Conservation (phyloP, 2,329 filamentous ascomycete species). For the Pleurostoma richardsiae region DNA sequence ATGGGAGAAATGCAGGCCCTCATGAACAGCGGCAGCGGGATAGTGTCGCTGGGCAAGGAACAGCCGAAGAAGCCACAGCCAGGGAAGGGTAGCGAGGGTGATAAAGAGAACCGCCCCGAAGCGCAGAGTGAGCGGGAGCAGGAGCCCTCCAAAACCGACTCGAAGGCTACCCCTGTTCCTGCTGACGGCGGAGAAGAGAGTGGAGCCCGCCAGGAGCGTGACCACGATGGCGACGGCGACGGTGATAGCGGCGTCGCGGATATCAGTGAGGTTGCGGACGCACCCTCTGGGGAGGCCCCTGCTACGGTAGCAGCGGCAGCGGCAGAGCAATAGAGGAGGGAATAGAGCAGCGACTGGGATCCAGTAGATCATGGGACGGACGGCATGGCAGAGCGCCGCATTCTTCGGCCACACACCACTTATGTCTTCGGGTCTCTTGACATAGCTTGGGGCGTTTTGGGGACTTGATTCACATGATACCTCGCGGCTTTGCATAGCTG, state of each 20-base stretch:
- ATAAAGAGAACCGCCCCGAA: constrained; percentile 7
- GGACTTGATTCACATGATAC: no score
- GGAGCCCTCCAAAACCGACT: constrained; percentile 1
- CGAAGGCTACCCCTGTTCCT: not conserved
- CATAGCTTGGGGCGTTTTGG: no score
- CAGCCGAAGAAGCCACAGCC: constrained; percentile 5
- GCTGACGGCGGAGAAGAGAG: not conserved
- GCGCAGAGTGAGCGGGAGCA: not conserved
- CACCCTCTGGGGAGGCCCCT: not conserved
- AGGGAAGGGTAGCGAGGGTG: constrained; percentile 1
- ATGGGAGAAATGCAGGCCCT: constrained; percentile 18
- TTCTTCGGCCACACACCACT: no score
- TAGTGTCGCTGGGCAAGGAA: not conserved
- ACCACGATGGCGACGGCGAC: constrained; percentile 6
- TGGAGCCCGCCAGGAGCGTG: constrained; percentile 1
- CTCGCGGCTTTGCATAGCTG: no score
- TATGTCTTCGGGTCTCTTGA: no score
- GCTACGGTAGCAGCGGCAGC: not conserved
- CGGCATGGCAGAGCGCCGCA: no score
- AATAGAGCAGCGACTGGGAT: no score
- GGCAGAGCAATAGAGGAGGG: not conserved
- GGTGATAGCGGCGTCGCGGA: constrained; percentile 10
- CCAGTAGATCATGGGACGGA: no score
- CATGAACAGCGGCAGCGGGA: constrained; percentile 7
- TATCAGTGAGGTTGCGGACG: constrained; percentile 5